Evolutionary conservation across 176 grass and related monocot species (phyloP), one percentile per base, ranked within the genome.

Genomic region (Ensete glaucum): DNA sequence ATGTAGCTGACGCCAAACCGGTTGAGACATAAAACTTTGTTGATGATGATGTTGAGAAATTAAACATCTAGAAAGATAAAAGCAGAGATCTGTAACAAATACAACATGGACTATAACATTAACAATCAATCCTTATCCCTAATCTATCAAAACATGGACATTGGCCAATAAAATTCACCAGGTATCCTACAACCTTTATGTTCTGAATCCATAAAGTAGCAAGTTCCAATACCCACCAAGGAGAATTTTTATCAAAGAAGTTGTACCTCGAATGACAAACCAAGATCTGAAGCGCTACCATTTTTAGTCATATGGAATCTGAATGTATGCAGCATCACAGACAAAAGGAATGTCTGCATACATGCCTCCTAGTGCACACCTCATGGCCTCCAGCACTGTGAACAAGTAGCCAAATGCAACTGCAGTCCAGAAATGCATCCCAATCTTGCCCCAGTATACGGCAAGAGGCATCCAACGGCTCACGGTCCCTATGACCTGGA

Each of bases 291-390:
- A 15, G 20, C 22, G 2, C 52, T 53, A 43, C 34, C 60, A 17
- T 17, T 83, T 29, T 83, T 77, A 83, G 64, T 83, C 73, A 19
- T 72, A 83, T 4, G 81, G 81, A 59, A 83, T 83, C 68, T 83
- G 81, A 77, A 83, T 83, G 56, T 83, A 83, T 0, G 81, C 81
- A 2, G 81, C 81, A 77, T 77, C 81, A 50, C 74, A 83, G 13
- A 83, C 53, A 72, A 83, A 83, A 14, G 81, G 81, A 11, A 83
- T 77, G 26, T 83, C 81, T 15, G 81, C 81, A 72, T 83, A 83
- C 75, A 77, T 83, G 48, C 74, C 81, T 3, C 24, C 73, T 52
- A 83, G 50, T 5, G 73, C 73, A 68, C 73, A 83, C 27, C 73
- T 29, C 55, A 83, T 83, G 56, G 57, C 64, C 20, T 80, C 78